Evolutionary conservation across 2,329 filamentous ascomycete genomes (phyloP).

Genomic region (Chaetomiaceae sp.): DNA sequence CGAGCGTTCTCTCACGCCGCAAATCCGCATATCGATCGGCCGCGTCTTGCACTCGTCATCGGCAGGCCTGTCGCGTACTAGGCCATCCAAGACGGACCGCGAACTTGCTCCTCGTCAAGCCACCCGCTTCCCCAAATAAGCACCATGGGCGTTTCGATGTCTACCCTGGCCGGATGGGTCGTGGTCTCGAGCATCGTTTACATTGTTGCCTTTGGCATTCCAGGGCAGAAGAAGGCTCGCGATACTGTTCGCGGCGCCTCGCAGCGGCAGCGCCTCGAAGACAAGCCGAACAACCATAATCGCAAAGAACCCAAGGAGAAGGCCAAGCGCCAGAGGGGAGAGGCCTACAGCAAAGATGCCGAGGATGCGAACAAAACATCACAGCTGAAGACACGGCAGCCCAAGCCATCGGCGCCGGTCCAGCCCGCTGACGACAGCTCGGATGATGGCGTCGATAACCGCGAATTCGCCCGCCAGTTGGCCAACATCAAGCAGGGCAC

Average conservation of each 20-base stretch:
- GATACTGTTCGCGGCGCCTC: constrained; percentile 21
- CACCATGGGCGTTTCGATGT: constrained; percentile 35
- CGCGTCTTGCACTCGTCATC: constrained; percentile 2
- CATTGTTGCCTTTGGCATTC: constrained; percentile 24
- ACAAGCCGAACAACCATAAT: constrained; percentile 32
- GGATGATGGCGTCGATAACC: constrained; percentile 62
- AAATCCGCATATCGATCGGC: neutral
- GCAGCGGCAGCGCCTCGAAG: constrained; percentile 30
- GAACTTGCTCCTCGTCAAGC: neutral
- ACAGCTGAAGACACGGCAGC: constrained; percentile 36
- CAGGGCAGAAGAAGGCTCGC: constrained; percentile 24
- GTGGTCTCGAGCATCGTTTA: constrained; percentile 28
- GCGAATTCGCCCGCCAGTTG: constrained; percentile 73
- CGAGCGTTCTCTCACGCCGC: constrained; percentile 6
- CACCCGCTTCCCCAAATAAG: neutral
- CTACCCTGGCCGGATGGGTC: constrained; percentile 34
- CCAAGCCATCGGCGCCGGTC: constrained; percentile 29
- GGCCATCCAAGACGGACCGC: neutral
- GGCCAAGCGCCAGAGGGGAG: constrained; percentile 36
- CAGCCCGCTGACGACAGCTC: constrained; percentile 39
- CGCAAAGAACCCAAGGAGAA: constrained; percentile 36
- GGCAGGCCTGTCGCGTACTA: constrained; percentile 4
- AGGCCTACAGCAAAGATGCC: constrained; percentile 33
- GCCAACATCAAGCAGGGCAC: constrained; percentile 66
- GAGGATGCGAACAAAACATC: constrained; percentile 27